A percentile compares a stretch with the other conserved stretches of the same genome.
These are phyloP conservation scores for Cylindrotheca fusiformis DNA, from an alignment of 108 stramenopile species.

Conservation along the genomic window DNA sequence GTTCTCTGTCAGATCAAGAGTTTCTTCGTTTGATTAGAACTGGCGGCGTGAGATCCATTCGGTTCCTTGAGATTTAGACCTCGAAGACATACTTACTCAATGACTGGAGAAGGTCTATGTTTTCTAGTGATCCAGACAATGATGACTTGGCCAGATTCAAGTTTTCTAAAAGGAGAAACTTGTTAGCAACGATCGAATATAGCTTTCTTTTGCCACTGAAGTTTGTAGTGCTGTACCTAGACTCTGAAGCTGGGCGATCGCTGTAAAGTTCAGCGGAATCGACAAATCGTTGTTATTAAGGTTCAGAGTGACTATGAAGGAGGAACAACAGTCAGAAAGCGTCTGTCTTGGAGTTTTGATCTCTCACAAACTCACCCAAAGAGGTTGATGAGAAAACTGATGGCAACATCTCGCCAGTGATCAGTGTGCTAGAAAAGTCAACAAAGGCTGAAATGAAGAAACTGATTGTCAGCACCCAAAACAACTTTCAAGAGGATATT, in stretches of 20 bases:
- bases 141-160: neutral
- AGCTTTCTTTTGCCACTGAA: too few relatives aligned
- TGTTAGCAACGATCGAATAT: too few relatives aligned
- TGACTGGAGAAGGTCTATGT: neutral
- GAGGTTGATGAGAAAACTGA: neutral
- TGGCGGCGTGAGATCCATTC: slow-evolving; percentile 14
- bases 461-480: too few relatives aligned
- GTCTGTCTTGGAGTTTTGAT: neutral
- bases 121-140: neutral
- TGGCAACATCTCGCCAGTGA: neutral
- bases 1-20: slow-evolving; percentile 24
- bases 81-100: slow-evolving; percentile 3
- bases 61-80: neutral
- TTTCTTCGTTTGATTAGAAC: neutral
- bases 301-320: neutral
- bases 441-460: neutral
- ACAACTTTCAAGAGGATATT: too few relatives aligned
- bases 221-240: too few relatives aligned
- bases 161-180: neutral
- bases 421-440: neutral
- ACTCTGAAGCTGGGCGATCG: neutral
- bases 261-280: neutral
- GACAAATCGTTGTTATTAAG: neutral
- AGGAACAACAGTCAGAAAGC: neutral
- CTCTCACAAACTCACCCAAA: too few relatives aligned